phyloP scores from a whole-genome alignment of 805 yeast species.

The Groenewaldozyma salmanticensis region DNA sequence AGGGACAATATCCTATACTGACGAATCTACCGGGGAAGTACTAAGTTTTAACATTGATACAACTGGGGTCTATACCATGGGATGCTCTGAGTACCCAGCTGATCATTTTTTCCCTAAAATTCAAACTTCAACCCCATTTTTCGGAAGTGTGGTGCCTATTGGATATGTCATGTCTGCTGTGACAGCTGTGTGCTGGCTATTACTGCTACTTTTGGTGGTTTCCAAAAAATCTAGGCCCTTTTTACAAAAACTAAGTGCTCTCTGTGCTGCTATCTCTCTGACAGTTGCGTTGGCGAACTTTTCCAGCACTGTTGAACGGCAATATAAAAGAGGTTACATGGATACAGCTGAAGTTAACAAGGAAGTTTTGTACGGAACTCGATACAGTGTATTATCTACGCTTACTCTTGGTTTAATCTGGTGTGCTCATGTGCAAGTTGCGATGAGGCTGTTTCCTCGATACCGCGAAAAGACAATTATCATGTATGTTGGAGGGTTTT shows the following conservation, averaged over 20 bases:
- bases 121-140: slow-evolving; percentile 18
- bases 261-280: slow-evolving; percentile 43
- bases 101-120: neutral
- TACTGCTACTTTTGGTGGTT: slow-evolving; percentile 45
- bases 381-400: slow-evolving; percentile 32
- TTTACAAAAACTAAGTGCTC: slow-evolving; percentile 47
- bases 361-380: slow-evolving; percentile 30
- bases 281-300: slow-evolving; percentile 42
- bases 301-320: slow-evolving; percentile 37
- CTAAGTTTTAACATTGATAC: neutral
- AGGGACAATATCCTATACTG: neutral
- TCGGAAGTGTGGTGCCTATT: slow-evolving; percentile 26
- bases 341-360: slow-evolving; percentile 37
- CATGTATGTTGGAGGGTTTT: slow-evolving; percentile 25
- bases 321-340: slow-evolving; percentile 45
- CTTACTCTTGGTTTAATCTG: slow-evolving; percentile 38
- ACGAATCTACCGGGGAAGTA: too few species aligned
- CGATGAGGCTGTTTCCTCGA: slow-evolving; percentile 31
- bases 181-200: slow-evolving; percentile 54
- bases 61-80: neutral
- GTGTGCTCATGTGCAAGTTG: slow-evolving; percentile 48
- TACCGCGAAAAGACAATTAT: slow-evolving; percentile 25
- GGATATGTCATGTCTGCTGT: slow-evolving; percentile 25
- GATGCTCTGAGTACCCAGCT: neutral
- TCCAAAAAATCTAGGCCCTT: slow-evolving; percentile 50